Conservation (phyloP, 768 basidiomycete genomes). For the Mycena albidolilacea region DNA sequence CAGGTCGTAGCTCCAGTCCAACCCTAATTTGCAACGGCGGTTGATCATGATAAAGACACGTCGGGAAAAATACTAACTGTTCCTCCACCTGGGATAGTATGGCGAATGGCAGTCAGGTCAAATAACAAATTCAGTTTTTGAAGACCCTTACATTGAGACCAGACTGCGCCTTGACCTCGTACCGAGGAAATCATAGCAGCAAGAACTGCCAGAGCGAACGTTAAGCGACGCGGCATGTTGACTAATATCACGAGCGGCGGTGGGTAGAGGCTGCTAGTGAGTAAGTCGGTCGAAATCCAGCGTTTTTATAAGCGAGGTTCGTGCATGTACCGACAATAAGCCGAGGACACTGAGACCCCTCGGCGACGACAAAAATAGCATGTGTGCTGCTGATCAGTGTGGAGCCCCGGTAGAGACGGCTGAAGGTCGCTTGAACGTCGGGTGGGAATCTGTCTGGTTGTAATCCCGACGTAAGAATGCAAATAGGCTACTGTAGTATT, state of each 20-base stretch:
- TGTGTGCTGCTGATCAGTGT: background rate
- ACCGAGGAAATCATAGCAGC: constrained; percentile 13
- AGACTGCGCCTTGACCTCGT: constrained; percentile 3
- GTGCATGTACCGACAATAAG: background rate
- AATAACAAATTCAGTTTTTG: background rate
- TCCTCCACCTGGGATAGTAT: constrained; percentile 14
- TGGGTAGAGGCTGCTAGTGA: background rate
- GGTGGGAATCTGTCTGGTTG: background rate
- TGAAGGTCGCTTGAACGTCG: constrained; percentile 17
- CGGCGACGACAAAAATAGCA: background rate
- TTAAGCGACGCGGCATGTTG: background rate
- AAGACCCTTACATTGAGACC: constrained; percentile 7
- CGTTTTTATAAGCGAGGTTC: background rate
- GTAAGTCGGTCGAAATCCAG: background rate
- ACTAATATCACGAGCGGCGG: constrained; percentile 1
- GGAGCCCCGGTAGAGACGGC: background rate
- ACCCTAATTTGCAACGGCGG: background rate
- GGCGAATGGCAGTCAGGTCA: constrained; percentile 10
- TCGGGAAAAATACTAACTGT: background rate
- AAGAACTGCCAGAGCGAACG: constrained; percentile 16
- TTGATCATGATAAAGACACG: background rate
- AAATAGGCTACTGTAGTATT: background rate
- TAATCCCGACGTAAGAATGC: background rate
- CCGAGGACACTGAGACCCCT: background rate
- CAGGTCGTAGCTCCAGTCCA: constrained; percentile 19